These are phyloP conservation scores for Bryoglossum gracile DNA, from an alignment of 495 filamentous ascomycete species.

Conservation along the genomic window DNA sequence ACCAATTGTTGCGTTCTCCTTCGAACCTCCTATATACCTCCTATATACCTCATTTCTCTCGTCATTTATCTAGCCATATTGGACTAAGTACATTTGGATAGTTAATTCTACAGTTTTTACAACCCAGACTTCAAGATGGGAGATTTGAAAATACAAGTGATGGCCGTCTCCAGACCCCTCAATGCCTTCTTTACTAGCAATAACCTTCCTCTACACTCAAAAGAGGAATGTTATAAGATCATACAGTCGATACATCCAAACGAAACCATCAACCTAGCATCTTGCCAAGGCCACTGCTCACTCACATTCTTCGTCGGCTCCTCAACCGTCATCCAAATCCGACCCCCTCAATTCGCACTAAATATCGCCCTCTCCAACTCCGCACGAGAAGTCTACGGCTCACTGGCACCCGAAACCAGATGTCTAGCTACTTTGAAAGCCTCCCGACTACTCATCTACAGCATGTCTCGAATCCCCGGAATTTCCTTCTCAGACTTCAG, in stretches of 20 bases:
- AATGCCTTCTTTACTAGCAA: conserved; percentile 18
- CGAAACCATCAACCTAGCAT: conserved; percentile 21
- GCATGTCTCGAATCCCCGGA: conserved; percentile 36
- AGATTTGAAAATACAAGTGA: too few relatives aligned
- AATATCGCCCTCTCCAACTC: conserved; percentile 33
- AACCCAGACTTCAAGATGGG: too few relatives aligned
- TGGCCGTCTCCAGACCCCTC: conserved; percentile 9
- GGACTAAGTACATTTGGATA: too few relatives aligned
- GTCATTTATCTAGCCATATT: too few relatives aligned
- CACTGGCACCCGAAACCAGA: conserved; percentile 32
- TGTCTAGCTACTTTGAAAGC: conserved; percentile 5
- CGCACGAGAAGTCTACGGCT: conserved; percentile 33
- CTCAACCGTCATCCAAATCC: conserved; percentile 41
- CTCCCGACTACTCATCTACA: conserved; percentile 31
- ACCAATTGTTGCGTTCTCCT: too few relatives aligned
- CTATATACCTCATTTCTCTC: too few relatives aligned
- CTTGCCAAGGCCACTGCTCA: conserved; percentile 47
- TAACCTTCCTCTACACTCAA: conserved; percentile 11
- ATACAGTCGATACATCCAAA: conserved; percentile 9
- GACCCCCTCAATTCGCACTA: conserved; percentile 35
- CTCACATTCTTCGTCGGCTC: conserved; percentile 37
- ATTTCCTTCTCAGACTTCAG: conserved; percentile 31
- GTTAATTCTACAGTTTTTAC: too few relatives aligned
- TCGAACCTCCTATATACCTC: too few relatives aligned
- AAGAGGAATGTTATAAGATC: conserved; percentile 14